Percentiles rank a stretch among this genome's conserved stretches.
phyloP scores from a whole-genome alignment of 805 yeast genomes.

The Tetrapisispora iriomotensis region DNA sequence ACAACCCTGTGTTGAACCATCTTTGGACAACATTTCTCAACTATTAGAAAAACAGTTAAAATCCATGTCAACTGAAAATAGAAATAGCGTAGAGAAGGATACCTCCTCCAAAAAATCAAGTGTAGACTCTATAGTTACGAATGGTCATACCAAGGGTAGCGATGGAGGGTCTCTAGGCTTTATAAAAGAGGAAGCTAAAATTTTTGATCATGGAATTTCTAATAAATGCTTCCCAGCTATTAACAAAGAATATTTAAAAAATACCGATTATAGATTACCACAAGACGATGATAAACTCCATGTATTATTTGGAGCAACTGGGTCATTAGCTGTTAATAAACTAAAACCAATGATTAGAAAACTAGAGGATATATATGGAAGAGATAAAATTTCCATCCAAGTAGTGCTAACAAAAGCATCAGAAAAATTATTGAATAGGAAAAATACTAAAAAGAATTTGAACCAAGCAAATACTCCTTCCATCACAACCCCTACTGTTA shows the following conservation, averaged over 20 bases:
- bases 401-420: slow-evolving; percentile 78
- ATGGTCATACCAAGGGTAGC: background rate
- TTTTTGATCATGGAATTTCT: background rate
- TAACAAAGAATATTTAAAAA: slow-evolving; percentile 33
- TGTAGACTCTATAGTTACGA: too few relatives aligned
- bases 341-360: slow-evolving; percentile 71
- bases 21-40: background rate
- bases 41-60: background rate
- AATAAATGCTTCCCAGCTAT: background rate
- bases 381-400: slow-evolving; percentile 67
- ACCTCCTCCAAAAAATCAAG: too few relatives aligned
- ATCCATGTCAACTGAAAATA: background rate
- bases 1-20: slow-evolving; percentile 6
- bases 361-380: slow-evolving; percentile 74
- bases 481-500: background rate
- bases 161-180: background rate
- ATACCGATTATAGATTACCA: slow-evolving; percentile 54
- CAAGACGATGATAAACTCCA: slow-evolving; percentile 85
- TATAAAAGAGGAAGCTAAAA: background rate
- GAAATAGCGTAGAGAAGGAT: background rate
- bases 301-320: slow-evolving; percentile 79
- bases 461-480: background rate
- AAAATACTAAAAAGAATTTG: slow-evolving; percentile 10
- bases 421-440: slow-evolving; percentile 47
- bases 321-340: slow-evolving; percentile 77